Evolutionary conservation across 371 early-diverging fungal species (phyloP).

Genomic region (Zychaea mexicana): DNA sequence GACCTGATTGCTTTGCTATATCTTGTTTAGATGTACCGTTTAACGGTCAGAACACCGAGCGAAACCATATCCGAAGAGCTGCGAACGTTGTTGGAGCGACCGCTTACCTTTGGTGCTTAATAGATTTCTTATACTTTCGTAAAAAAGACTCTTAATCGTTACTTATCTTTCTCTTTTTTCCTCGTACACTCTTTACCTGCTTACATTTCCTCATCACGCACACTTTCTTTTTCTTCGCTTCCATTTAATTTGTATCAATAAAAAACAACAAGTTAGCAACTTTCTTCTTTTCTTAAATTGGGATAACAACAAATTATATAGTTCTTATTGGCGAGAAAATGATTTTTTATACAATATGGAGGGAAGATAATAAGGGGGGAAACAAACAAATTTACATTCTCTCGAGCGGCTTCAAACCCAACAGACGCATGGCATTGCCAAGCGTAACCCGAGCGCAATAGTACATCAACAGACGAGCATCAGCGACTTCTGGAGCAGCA

Average conservation of each 20-base stretch:
- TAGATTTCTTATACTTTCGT: not conserved
- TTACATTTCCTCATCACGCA: not conserved
- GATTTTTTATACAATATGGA: constrained; percentile 5
- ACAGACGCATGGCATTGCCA: constrained; percentile 81
- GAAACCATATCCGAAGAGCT: constrained; percentile 70
- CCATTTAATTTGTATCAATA: too few relatives aligned
- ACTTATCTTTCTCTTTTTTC: not conserved
- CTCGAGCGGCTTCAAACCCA: constrained; percentile 82
- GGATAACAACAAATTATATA: not conserved
- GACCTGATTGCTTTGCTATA: too few relatives aligned
- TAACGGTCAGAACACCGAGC: constrained; percentile 90
- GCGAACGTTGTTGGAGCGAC: constrained; percentile 41
- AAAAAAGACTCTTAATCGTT: not conserved
- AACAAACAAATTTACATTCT: constrained; percentile 72
- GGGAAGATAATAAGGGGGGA: not conserved
- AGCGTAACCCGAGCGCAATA: constrained; percentile 78
- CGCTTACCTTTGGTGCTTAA: constrained; percentile 26
- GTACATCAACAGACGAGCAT: constrained; percentile 77
- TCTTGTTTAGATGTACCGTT: constrained; percentile 77
- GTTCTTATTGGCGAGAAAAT: not conserved
- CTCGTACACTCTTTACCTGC: not conserved
- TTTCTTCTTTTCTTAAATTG: too few relatives aligned
- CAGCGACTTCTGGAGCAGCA: constrained; percentile 79
- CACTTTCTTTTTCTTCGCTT: too few relatives aligned
- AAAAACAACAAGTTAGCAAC: too few relatives aligned